These are phyloP conservation scores for Lizonia empirigonia DNA, from an alignment of 2,329 filamentous ascomycete species.

Conservation along the genomic window DNA sequence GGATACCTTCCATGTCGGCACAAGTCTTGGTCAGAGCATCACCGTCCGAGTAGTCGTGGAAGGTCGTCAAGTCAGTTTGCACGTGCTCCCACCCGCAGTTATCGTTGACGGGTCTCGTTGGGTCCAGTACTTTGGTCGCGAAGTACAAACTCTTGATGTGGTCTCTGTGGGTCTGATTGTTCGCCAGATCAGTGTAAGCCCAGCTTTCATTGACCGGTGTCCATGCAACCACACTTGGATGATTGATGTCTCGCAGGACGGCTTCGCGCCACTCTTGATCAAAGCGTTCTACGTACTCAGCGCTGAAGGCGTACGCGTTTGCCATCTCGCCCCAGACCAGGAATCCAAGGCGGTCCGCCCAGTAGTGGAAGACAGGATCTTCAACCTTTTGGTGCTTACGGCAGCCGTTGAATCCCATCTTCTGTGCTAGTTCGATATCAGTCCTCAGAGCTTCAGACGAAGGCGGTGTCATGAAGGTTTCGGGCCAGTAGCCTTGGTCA, in stretches of 20 bases:
- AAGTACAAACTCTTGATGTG: slow-evolving; percentile 69
- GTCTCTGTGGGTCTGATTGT: slow-evolving; percentile 64
- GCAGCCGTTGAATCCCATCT: slow-evolving; percentile 68
- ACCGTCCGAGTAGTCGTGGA: slow-evolving; percentile 70
- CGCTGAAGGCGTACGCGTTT: slow-evolving; percentile 67
- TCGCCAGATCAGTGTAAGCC: slow-evolving; percentile 66
- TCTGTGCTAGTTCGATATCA: slow-evolving; percentile 22
- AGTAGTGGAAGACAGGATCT: slow-evolving; percentile 65
- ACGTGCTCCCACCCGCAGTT: slow-evolving; percentile 77
- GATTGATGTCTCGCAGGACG: slow-evolving; percentile 68
- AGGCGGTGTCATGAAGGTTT: slow-evolving; percentile 65
- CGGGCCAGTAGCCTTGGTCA: slow-evolving; percentile 69
- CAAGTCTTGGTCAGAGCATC: slow-evolving; percentile 62
- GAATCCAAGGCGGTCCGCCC: slow-evolving; percentile 65
- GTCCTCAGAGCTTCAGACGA: slow-evolving; percentile 50
- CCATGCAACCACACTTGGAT: slow-evolving; percentile 68
- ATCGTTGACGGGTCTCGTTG: slow-evolving; percentile 69
- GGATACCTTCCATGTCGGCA: slow-evolving; percentile 58
- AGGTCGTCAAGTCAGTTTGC: slow-evolving; percentile 67
- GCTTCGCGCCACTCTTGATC: slow-evolving; percentile 68
- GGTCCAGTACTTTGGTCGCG: slow-evolving; percentile 67
- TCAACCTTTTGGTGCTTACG: slow-evolving; percentile 70
- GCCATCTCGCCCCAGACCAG: slow-evolving; percentile 70
- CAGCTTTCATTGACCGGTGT: slow-evolving; percentile 69
- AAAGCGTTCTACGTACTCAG: slow-evolving; percentile 64